These are phyloP conservation scores for Lactifluus subvellereus DNA, from an alignment of 768 basidiomycete genomes.

Conservation along the genomic window DNA sequence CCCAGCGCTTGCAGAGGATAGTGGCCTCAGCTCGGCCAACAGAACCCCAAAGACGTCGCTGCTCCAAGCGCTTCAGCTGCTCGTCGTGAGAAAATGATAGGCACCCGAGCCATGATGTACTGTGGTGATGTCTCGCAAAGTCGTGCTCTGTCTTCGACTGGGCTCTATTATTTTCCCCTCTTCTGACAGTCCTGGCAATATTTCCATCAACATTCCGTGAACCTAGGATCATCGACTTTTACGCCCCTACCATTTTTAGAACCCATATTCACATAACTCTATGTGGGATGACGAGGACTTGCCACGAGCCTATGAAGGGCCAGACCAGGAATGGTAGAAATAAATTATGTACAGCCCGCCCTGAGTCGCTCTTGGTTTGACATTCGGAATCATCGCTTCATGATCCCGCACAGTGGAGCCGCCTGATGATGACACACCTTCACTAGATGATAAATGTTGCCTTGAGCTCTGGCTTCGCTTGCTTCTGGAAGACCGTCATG, in stretches of 20 bases:
- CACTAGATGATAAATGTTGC: background rate
- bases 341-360: no score
- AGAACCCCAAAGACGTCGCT: background rate
- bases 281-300: no score
- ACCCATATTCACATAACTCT: background rate
- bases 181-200: background rate
- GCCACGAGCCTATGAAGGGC: no score
- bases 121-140: no score
- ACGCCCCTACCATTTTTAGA: background rate
- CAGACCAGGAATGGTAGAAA: background rate
- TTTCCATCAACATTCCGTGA: background rate
- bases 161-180: background rate
- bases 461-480: background rate
- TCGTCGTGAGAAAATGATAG: background rate
- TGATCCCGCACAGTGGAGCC: background rate
- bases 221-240: background rate
- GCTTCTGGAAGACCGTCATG: background rate
- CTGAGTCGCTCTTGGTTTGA: no score
- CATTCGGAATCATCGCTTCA: background rate
- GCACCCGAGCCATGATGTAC: background rate
- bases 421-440: background rate
- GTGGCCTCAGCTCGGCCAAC: background rate
- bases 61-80: background rate
- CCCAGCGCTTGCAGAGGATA: background rate
- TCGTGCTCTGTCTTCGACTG: background rate